Percentiles rank a stretch among this genome's conserved stretches.
Conservation (phyloP, 495 filamentous ascomycete genomes). For the Xanthoparmelia taractica region DNA sequence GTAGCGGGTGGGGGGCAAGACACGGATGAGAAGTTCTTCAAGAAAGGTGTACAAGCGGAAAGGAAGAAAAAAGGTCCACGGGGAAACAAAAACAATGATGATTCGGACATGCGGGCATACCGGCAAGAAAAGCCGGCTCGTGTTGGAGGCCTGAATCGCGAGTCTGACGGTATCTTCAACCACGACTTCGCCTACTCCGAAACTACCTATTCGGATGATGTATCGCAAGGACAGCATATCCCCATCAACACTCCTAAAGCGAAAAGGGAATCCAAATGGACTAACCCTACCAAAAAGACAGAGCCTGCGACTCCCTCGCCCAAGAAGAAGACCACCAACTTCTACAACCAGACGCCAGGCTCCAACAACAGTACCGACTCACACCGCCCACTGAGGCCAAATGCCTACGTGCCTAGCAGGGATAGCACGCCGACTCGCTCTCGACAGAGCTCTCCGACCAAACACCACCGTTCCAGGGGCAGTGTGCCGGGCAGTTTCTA, state of each 20-base stretch:
- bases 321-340: slow-evolving; percentile 35
- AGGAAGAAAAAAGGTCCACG: slow-evolving; percentile 36
- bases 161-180: slow-evolving; percentile 64
- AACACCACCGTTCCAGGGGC: slow-evolving; percentile 32
- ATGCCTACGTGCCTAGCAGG: slow-evolving; percentile 35
- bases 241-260: slow-evolving; percentile 20
- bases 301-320: slow-evolving; percentile 26
- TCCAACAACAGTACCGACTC: slow-evolving; percentile 49
- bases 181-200: slow-evolving; percentile 50
- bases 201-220: slow-evolving; percentile 27
- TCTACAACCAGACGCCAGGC: slow-evolving; percentile 39
- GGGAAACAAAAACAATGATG: slow-evolving; percentile 42
- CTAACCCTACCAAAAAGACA: slow-evolving; percentile 1
- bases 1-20: slow-evolving; percentile 58
- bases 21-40: slow-evolving; percentile 37
- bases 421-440: slow-evolving; percentile 29
- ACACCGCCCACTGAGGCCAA: slow-evolving; percentile 44
- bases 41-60: slow-evolving; percentile 35
- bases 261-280: background rate
- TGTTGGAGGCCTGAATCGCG: slow-evolving; percentile 77
- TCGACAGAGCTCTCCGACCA: slow-evolving; percentile 26
- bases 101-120: slow-evolving; percentile 71
- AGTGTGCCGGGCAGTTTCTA: slow-evolving; percentile 41
- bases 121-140: slow-evolving; percentile 74
- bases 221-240: slow-evolving; percentile 27